These are phyloP conservation scores for Aspergillus brasiliensis DNA, from an alignment of 2,329 filamentous ascomycete genomes.

Conservation along the genomic window DNA sequence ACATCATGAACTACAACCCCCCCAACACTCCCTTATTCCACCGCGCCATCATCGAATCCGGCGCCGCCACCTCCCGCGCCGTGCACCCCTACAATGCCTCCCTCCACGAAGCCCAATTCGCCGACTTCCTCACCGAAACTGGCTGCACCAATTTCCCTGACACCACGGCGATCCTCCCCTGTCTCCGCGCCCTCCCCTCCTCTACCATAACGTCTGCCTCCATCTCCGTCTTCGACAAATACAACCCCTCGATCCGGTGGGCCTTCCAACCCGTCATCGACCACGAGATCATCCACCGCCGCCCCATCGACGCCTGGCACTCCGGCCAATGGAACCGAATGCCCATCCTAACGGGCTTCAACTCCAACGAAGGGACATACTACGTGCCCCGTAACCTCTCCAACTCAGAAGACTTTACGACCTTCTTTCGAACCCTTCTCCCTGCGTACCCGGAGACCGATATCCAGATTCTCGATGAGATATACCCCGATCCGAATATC, in stretches of 20 bases:
- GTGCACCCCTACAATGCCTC: conserved; percentile 45
- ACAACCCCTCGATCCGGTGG: conserved; percentile 52
- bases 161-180: conserved; percentile 39
- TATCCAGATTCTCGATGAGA: conserved; percentile 55
- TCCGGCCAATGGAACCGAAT: conserved; percentile 56
- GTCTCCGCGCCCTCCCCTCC: conserved; percentile 44
- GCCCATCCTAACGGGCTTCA: conserved; percentile 70
- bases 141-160: conserved; percentile 34
- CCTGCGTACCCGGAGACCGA: conserved; percentile 58
- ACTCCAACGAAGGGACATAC: conserved; percentile 67
- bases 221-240: conserved; percentile 47
- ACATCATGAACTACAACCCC: conserved; percentile 56
- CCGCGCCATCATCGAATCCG: conserved; percentile 51
- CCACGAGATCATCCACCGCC: conserved; percentile 58
- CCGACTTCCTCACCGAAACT: conserved; percentile 42
- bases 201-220: conserved; percentile 43
- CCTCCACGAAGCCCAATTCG: conserved; percentile 50
- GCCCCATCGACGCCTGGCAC: conserved; percentile 63
- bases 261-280: conserved; percentile 72
- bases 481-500: conserved; percentile 63
- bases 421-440: conserved; percentile 65
- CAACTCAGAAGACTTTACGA: conserved; percentile 55
- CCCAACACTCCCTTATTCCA: conserved; percentile 43
- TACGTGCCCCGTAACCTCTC: conserved; percentile 60
- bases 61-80: conserved; percentile 50